These are phyloP conservation scores for Xerocomus nothofagi DNA, from an alignment of 1,284 basidiomycete genomes.

Conservation along the genomic window DNA sequence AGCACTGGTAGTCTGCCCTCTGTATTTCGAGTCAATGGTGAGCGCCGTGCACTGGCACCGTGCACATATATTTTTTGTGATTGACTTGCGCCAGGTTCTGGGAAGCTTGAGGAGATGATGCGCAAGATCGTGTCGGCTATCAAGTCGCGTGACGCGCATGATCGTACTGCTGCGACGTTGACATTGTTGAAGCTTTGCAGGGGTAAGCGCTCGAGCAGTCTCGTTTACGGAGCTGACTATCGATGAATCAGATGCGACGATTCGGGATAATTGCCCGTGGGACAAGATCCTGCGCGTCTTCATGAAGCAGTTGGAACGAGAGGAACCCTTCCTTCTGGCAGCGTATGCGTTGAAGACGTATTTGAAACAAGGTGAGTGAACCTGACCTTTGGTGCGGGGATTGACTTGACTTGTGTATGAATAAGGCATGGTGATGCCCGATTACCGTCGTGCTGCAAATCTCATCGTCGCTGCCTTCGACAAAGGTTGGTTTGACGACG, in stretches of 20 bases:
- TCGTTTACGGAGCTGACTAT: not conserved
- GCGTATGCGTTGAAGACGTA: slow-evolving; percentile 9
- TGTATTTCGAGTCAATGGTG: slow-evolving; percentile 3
- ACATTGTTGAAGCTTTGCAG: slow-evolving; percentile 11
- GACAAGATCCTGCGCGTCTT: slow-evolving; percentile 1
- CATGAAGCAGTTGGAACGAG: not conserved
- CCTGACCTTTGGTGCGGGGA: not conserved
- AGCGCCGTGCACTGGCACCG: not conserved
- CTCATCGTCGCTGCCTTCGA: not conserved
- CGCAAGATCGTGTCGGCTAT: not conserved
- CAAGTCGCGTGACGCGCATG: not conserved
- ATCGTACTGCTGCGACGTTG: slow-evolving; percentile 8
- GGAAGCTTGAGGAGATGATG: not conserved
- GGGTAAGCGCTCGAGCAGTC: not conserved
- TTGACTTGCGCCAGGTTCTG: not conserved
- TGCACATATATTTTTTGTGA: not conserved
- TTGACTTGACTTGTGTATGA: not conserved
- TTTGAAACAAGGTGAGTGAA: not conserved
- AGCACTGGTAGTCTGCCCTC: not conserved
- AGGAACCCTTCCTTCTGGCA: slow-evolving; percentile 5
- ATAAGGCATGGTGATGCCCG: not conserved
- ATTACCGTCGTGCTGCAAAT: not conserved
- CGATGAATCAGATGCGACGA: not conserved
- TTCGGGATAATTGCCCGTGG: not conserved
- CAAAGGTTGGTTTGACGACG: slow-evolving; percentile 17